phyloP scores from a whole-genome alignment of 352 stramenopile genomes.

The Globisporangium polare region DNA sequence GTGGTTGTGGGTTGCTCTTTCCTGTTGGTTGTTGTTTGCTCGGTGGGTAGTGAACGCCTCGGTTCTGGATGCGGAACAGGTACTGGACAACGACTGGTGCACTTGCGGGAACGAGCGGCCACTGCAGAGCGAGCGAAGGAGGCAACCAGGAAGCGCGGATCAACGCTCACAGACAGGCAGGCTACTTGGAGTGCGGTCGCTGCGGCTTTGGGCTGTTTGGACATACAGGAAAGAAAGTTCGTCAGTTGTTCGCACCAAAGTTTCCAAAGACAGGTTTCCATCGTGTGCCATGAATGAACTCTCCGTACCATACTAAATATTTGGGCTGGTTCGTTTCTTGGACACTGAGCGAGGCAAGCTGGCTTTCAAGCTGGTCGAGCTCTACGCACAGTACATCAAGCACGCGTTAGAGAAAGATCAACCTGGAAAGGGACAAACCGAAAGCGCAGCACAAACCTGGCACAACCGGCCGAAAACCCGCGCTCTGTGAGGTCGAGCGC shows the following conservation, averaged over 20 bases:
- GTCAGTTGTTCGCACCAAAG: background rate
- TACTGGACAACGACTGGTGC: slow-evolving; percentile 12
- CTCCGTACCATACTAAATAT: slow-evolving; percentile 29
- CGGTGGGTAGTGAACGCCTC: background rate
- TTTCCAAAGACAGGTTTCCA: background rate
- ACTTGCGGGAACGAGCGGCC: background rate
- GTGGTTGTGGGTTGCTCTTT: background rate
- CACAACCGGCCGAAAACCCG: slow-evolving; percentile 66
- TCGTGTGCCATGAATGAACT: background rate
- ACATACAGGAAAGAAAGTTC: background rate
- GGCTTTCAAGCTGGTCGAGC: slow-evolving; percentile 17
- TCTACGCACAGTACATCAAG: slow-evolving; percentile 5
- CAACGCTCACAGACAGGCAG: slow-evolving; percentile 11
- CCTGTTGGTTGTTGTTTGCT: slow-evolving; percentile 1
- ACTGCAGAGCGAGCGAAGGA: slow-evolving; percentile 3
- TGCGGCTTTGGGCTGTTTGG: slow-evolving; percentile 23
- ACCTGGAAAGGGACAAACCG: background rate
- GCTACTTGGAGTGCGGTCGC: slow-evolving; percentile 20
- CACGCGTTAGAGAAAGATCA: background rate
- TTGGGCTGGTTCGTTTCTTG: slow-evolving; percentile 23
- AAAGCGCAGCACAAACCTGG: slow-evolving; percentile 34
- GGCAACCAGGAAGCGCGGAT: slow-evolving; percentile 1
- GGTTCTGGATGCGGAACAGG: background rate
- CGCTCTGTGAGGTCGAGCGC: slow-evolving; percentile 61
- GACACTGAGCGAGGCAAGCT: slow-evolving; percentile 22